A percentile compares a stretch with the other conserved stretches of the same genome.
Conservation (phyloP, 257 asterid species). For the Galeopsis tetrahit region DNA sequence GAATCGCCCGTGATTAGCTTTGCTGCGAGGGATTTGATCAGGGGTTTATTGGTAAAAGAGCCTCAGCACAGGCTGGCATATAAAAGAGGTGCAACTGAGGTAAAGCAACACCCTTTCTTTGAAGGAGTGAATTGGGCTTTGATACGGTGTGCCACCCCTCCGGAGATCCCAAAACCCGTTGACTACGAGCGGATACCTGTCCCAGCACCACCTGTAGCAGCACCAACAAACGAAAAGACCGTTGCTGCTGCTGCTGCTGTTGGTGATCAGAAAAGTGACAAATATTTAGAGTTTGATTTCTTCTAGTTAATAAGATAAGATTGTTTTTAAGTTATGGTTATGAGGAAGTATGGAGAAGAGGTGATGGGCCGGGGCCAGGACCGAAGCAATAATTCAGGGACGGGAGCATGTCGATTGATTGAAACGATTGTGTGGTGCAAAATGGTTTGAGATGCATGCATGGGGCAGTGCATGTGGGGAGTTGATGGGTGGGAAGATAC, state of each 20-base stretch:
- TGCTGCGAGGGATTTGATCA: conserved; percentile 61
- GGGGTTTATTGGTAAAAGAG: conserved; percentile 65
- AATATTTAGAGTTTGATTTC: conserved; percentile 64
- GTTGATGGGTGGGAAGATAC: neutral
- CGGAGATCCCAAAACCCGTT: conserved; percentile 56
- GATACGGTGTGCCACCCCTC: conserved; percentile 71
- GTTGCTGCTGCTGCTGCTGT: conserved; percentile 22
- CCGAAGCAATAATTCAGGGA: neutral
- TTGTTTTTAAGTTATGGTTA: conserved; percentile 17
- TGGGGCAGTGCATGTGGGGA: conserved; percentile 23
- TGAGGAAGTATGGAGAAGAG: conserved; percentile 22
- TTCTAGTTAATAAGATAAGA: conserved; percentile 37
- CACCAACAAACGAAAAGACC: conserved; percentile 37
- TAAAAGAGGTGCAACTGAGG: conserved; percentile 66
- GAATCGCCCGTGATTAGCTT: conserved; percentile 65
- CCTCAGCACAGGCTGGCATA: conserved; percentile 67
- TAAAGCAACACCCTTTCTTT: conserved; percentile 66
- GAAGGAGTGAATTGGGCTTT: conserved; percentile 73
- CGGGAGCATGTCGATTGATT: neutral
- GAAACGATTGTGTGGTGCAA: neutral
- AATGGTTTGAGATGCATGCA: conserved; percentile 21
- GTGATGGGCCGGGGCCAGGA: neutral
- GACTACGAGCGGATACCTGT: conserved; percentile 47
- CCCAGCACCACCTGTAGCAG: conserved; percentile 27
- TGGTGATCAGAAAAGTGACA: conserved; percentile 45